Evolutionary conservation across 2,329 filamentous ascomycete species (phyloP), one percentile per base, ranked within the genome.

Genomic region (Lachnellula arida): DNA sequence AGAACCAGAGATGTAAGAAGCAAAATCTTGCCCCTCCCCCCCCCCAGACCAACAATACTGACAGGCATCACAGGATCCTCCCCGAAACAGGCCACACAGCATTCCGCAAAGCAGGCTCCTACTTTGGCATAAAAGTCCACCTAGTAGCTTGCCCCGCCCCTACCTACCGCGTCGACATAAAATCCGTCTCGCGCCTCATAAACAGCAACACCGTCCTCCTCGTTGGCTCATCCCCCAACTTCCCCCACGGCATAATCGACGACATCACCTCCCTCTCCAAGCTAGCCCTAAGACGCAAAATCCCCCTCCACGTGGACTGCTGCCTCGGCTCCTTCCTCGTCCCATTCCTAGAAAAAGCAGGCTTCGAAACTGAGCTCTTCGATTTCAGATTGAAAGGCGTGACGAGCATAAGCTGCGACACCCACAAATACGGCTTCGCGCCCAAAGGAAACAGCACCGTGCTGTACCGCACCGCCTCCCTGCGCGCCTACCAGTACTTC

Each of bases 361-460:
- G 94, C 46, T 97, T 96, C 72, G 90, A 95, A 60, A 82, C 88
- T 22, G 85, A 88, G 64, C 85, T 85, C 5, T 97, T 97, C 70
- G 94, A 99, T 73, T 99, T 99, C 82, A 85, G 89, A 54, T 85
- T 95, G 57, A 91, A 89, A 64, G 94, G 94, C 65, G 94, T 99
- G 39, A 97, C 93, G 3, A 93, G 88, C 72, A 97, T 99, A 72
- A 91, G 86, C 63, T 95, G 92, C 72, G 94, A 99, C 72, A 99
- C 94, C 2, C 94, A 99, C 81, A 99, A 99, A 73, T 99, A 99
- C 71, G 94, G 94, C 39, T 99, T 99, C 70, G 94, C 94, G 1
- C 94, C 94, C 52, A 99, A 99, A 77, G 94, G 94, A 64, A 99
- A 96, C 80, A 94, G 88, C 51, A 94, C 91, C 1, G 81, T 96